A percentile compares a stretch with the other conserved stretches of the same genome.
phyloP scores from a whole-genome alignment of 192 early-diverging fungal genomes.

The Linnemannia zychae region DNA sequence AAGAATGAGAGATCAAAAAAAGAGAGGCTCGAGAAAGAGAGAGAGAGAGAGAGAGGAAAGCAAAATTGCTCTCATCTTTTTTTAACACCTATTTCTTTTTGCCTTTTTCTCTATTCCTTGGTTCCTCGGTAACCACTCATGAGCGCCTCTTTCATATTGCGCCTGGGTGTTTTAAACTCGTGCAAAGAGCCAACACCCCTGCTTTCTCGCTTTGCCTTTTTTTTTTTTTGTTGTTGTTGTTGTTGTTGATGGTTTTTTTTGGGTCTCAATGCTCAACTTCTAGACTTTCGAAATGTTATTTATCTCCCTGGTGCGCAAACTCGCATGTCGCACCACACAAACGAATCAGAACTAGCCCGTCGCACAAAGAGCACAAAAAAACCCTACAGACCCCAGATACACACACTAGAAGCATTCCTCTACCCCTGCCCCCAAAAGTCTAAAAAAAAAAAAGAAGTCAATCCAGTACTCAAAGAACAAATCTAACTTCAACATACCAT shows the following conservation, averaged over 20 bases:
- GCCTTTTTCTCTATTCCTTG: neutral
- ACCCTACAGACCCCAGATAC: neutral
- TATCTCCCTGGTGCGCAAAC: too few species aligned
- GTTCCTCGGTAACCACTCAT: neutral
- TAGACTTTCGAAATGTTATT: neutral
- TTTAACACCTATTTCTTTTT: neutral
- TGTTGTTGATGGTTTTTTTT: neutral
- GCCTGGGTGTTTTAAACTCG: neutral
- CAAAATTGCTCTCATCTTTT: constrained; percentile 10
- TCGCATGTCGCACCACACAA: neutral
- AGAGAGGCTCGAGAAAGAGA: too few species aligned
- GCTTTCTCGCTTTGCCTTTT: neutral
- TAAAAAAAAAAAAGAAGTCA: neutral
- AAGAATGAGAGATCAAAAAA: too few species aligned
- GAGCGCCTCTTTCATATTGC: neutral
- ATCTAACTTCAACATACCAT: constrained; percentile 48
- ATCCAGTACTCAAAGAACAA: neutral
- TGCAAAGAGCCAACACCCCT: neutral
- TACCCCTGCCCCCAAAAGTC: neutral
- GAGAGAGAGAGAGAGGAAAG: neutral
- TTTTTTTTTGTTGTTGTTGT: neutral
- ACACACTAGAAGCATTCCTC: neutral
- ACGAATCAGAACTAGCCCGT: neutral
- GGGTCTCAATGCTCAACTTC: neutral
- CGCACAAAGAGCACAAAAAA: constrained; percentile 4